Percentiles rank a stretch among this genome's conserved stretches.
Evolutionary conservation across 768 basidiomycete species (phyloP).

Genomic region (Naganishia vaughanmartiniae): DNA sequence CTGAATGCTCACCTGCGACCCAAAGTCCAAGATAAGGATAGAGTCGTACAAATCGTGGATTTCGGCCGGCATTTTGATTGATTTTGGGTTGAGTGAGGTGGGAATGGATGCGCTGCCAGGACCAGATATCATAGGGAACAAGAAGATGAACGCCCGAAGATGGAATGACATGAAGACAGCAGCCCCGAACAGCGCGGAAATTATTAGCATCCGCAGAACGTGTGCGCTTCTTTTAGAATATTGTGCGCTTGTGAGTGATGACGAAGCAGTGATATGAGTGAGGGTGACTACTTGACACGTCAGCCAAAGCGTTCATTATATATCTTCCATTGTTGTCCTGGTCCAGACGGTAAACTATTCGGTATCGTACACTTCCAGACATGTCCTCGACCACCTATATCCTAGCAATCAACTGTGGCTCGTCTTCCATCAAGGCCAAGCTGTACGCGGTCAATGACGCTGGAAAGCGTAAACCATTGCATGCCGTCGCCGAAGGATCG

Average conservation of each 20-base stretch:
- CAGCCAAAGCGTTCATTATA: slow-evolving; percentile 5
- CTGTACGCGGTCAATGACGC: slow-evolving; percentile 57
- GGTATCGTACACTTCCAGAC: background rate
- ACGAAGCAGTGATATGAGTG: background rate
- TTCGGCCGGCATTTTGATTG: slow-evolving; percentile 54
- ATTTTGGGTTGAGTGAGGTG: background rate
- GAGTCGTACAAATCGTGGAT: slow-evolving; percentile 96
- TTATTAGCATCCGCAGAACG: slow-evolving; percentile 11
- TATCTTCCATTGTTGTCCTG: background rate
- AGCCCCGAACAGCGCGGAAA: slow-evolving; percentile 4
- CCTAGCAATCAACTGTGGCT: slow-evolving; percentile 74
- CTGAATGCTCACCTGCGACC: slow-evolving; percentile 69
- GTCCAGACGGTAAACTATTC: too few species aligned
- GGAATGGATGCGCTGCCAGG: slow-evolving; percentile 8
- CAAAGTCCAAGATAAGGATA: slow-evolving; percentile 93
- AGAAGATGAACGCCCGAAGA: background rate
- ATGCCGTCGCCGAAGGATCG: slow-evolving; percentile 37
- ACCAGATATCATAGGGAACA: background rate
- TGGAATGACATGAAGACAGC: background rate
- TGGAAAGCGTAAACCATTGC: slow-evolving; percentile 33
- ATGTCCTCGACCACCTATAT: slow-evolving; percentile 50
- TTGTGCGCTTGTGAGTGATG: background rate
- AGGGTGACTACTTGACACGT: background rate
- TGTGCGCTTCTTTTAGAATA: background rate
- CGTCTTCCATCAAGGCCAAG: slow-evolving; percentile 80